Conservation (phyloP, 352 stramenopile species). For the Blastocystis sp. region DNA sequence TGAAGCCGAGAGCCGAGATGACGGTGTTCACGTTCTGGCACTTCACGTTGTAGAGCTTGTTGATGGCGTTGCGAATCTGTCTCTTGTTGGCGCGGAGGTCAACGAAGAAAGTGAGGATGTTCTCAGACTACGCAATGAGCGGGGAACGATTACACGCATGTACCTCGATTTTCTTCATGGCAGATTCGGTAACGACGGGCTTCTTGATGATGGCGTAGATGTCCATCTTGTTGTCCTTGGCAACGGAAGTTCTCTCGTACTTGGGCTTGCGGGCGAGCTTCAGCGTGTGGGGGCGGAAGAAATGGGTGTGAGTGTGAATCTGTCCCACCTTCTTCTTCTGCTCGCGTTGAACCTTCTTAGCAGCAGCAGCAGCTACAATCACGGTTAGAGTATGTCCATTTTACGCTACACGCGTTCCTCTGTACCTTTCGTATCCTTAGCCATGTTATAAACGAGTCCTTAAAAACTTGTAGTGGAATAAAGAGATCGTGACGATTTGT, state of each 20-base stretch:
- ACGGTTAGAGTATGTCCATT: not conserved
- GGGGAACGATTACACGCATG: not conserved
- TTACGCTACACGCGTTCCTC: not conserved
- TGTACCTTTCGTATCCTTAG: conserved; percentile 40
- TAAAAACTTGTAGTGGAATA: conserved; percentile 32
- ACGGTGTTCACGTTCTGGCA: conserved; percentile 99
- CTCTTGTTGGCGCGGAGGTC: conserved; percentile 99
- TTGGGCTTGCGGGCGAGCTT: conserved; percentile 90
- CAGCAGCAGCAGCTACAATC: conserved; percentile 60
- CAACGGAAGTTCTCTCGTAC: conserved; percentile 90
- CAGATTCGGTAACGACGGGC: conserved; percentile 21
- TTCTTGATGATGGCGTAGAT: conserved; percentile 99
- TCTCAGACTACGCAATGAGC: conserved; percentile 55
- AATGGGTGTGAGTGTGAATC: conserved; percentile 98
- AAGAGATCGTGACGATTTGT: not conserved
- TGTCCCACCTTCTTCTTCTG: conserved; percentile 91
- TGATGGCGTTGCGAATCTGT: conserved; percentile 99
- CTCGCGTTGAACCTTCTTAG: conserved; percentile 53
- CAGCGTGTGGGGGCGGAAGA: conserved; percentile 98
- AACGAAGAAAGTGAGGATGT: conserved; percentile 69
- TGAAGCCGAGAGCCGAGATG: conserved; percentile 96
- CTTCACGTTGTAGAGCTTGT: conserved; percentile 99
- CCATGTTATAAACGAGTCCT: conserved; percentile 66
- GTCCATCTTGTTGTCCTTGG: conserved; percentile 89
- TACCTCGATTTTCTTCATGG: conserved; percentile 72